Conservation (phyloP, 1,139 yeast species). For the Yueomyces sp. region DNA sequence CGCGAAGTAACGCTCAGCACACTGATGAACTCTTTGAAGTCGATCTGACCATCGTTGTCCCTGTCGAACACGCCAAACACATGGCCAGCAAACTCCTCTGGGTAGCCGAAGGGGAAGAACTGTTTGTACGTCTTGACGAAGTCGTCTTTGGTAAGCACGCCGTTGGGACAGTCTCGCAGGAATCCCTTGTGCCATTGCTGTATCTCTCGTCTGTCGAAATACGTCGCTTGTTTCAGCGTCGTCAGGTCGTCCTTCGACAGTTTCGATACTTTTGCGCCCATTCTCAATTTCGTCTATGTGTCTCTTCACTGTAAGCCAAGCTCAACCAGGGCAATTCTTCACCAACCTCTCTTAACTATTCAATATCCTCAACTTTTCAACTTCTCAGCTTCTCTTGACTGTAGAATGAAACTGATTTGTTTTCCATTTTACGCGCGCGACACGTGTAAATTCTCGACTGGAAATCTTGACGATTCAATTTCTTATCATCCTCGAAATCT, state of each 20-base stretch:
- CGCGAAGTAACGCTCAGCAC: slow-evolving; percentile 82
- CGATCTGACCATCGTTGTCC: slow-evolving; percentile 71
- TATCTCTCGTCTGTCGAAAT: slow-evolving; percentile 84
- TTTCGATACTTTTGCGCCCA: slow-evolving; percentile 96
- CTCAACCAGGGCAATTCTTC: too few relatives aligned
- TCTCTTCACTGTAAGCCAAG: background rate
- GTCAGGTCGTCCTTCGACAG: slow-evolving; percentile 83
- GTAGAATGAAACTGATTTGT: too few relatives aligned
- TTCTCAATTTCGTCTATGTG: slow-evolving; percentile 17
- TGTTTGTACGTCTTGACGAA: slow-evolving; percentile 88
- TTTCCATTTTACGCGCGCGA: too few relatives aligned
- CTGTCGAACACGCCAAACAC: slow-evolving; percentile 83
- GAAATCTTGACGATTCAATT: too few relatives aligned
- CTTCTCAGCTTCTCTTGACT: background rate
- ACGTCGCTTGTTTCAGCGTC: slow-evolving; percentile 72
- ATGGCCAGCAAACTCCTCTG: slow-evolving; percentile 78
- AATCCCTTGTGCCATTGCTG: slow-evolving; percentile 99
- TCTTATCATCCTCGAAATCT: too few relatives aligned
- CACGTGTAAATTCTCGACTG: too few relatives aligned
- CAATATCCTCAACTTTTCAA: background rate
- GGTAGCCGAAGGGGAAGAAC: slow-evolving; percentile 97
- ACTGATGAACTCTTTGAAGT: slow-evolving; percentile 83
- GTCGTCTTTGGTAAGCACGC: slow-evolving; percentile 77
- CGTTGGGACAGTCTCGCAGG: slow-evolving; percentile 84
- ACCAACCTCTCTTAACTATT: too few relatives aligned